Evolutionary conservation across 2,329 filamentous ascomycete species (phyloP), one percentile per base, ranked within the genome.

Genomic region (Aotearoamyces nothofagi): DNA sequence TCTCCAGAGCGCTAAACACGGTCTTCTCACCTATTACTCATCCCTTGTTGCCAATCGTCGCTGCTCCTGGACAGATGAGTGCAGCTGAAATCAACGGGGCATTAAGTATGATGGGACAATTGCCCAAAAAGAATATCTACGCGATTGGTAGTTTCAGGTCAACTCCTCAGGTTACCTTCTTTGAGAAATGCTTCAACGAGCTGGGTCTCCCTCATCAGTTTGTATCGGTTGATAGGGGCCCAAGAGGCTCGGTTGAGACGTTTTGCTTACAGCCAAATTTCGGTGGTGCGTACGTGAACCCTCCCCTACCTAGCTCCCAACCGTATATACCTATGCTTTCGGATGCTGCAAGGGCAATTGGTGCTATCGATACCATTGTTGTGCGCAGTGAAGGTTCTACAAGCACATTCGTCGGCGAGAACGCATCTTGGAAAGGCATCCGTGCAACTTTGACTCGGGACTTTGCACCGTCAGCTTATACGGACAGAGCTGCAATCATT

Each of bases 1-100:
- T 92, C 27, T 90, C 82, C 1, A 68, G 83, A 42, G 79, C 79
- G 0, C 60, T 90, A 33, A 92, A 92, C 54, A 81, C 78, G 32
- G 77, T 87, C 36, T 87, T 92, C 50, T 86, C 81, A 0, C 81
- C 82, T 15, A 86, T 92, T 46, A 92, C 83, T 0, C 82, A 92
- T 44, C 81, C 82, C 2, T 59, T 90, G 7, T 61, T 92, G 3
- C 82, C 83, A 6, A 74, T 84, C 45, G 82, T 90, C 33, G 82
- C 82, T 14, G 82, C 82, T 0, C 82, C 83, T 0, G 83, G 83
- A 6, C 83, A 92, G 52, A 61, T 92, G 56, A 86, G 78, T 40
- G 79, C 80, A 1, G 78, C 82, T 10, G 79, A 90, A 53, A 90
- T 90, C 51, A 90, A 92, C 45, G 68, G 70, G 26, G 78, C 79